Conservation (phyloP, 169 alveolate genomes). For the Cryptosporidium sp. region DNA sequence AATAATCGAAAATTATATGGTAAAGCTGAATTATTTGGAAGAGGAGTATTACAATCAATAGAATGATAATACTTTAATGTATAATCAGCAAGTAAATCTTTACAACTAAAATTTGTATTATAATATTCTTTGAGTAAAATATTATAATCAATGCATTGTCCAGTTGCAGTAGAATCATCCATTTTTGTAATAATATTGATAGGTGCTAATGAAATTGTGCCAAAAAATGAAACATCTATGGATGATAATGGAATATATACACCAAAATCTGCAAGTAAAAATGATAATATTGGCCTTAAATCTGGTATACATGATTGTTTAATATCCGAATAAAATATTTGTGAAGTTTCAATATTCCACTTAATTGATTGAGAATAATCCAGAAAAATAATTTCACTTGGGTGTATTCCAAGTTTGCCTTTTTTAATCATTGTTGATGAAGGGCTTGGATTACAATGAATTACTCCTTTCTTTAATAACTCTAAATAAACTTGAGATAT, state of each 20-base stretch:
- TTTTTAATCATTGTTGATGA: slow-evolving; percentile 66
- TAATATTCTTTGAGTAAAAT: slow-evolving; percentile 32
- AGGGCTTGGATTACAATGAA: slow-evolving; percentile 70
- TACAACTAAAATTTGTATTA: slow-evolving; percentile 40
- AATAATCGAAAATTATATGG: slow-evolving; percentile 38
- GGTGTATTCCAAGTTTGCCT: slow-evolving; percentile 50
- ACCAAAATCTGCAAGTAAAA: slow-evolving; percentile 65
- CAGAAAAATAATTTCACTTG: slow-evolving; percentile 39
- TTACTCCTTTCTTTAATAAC: slow-evolving; percentile 56
- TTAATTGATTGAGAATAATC: slow-evolving; percentile 58
- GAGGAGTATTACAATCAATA: slow-evolving; percentile 53
- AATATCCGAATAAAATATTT: slow-evolving; percentile 53
- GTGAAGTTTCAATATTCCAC: slow-evolving; percentile 67
- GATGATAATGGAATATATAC: slow-evolving; percentile 69
- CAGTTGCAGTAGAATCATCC: slow-evolving; percentile 21
- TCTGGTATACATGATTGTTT: slow-evolving; percentile 68
- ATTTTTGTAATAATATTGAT: slow-evolving; percentile 33
- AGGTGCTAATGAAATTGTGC: slow-evolving; percentile 46
- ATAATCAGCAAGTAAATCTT: slow-evolving; percentile 24
- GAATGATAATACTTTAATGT: neutral
- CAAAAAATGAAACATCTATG: slow-evolving; percentile 58
- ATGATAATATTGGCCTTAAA: slow-evolving; percentile 52
- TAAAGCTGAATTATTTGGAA: slow-evolving; percentile 38
- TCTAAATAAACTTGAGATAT: slow-evolving; percentile 58
- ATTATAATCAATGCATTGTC: slow-evolving; percentile 58